Conservation (phyloP, 2,329 filamentous ascomycete species). For the Monilinia fructicola region DNA sequence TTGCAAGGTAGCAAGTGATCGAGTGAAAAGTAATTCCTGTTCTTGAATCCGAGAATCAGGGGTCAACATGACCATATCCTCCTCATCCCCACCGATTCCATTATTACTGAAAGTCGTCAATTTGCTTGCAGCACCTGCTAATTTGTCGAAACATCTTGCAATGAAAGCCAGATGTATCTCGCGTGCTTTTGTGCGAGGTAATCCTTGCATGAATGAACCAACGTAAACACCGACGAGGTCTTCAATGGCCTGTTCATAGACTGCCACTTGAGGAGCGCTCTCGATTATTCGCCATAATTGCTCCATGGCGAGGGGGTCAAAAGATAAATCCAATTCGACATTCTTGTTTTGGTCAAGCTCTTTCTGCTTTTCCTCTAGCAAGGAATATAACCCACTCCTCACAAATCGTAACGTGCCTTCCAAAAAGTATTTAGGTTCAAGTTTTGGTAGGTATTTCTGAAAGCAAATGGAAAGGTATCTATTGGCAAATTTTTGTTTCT, state of each 20-base stretch:
- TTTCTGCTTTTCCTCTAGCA: constrained; percentile 49
- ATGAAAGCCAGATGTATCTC: constrained; percentile 69
- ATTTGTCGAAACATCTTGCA: constrained; percentile 68
- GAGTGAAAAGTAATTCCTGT: constrained; percentile 63
- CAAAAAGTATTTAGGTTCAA: constrained; percentile 60
- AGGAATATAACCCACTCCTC: constrained; percentile 49
- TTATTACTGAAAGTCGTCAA: constrained; percentile 52
- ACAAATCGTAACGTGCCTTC: constrained; percentile 63
- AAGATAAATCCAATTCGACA: constrained; percentile 52
- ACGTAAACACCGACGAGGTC: constrained; percentile 73
- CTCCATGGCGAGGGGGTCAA: constrained; percentile 59
- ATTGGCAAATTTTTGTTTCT: constrained; percentile 49
- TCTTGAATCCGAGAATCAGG: constrained; percentile 50
- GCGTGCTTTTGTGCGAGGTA: constrained; percentile 52
- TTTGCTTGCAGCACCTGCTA: constrained; percentile 61
- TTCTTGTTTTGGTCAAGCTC: constrained; percentile 39
- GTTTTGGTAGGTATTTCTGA: constrained; percentile 54
- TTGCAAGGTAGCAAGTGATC: constrained; percentile 67
- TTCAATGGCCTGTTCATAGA: constrained; percentile 67
- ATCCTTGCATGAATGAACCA: constrained; percentile 51
- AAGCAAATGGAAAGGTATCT: constrained; percentile 57
- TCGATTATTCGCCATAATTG: constrained; percentile 83
- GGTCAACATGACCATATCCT: constrained; percentile 53
- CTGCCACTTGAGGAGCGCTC: constrained; percentile 60
- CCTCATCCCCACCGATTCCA: constrained; percentile 48